Percentiles rank a stretch among this genome's conserved stretches.
These are phyloP conservation scores for Zelopaecilomyces penicillatus DNA, from an alignment of 2,329 filamentous ascomycete species.

Conservation along the genomic window DNA sequence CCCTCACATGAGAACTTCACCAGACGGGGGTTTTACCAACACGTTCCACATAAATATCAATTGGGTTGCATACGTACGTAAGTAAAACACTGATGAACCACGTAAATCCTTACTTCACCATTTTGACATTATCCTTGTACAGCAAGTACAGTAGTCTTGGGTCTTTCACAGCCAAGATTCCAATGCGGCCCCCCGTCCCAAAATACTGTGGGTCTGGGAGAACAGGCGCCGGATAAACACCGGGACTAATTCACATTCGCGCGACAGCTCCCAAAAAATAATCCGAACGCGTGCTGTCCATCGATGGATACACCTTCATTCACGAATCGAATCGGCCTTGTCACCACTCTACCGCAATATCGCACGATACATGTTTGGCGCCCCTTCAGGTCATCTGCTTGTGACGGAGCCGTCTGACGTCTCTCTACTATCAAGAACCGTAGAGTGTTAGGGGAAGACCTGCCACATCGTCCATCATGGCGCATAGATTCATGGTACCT, in stretches of 20 bases:
- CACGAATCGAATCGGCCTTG: not conserved
- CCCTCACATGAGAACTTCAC: too few species aligned
- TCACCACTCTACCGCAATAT: not conserved
- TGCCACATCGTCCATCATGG: slow-evolving; percentile 23
- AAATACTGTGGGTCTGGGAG: slow-evolving; percentile 1
- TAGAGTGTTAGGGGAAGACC: slow-evolving; percentile 2
- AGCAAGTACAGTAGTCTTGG: too few species aligned
- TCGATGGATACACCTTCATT: slow-evolving; percentile 3
- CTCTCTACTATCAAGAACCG: not conserved
- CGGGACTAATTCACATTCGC: slow-evolving; percentile 6
- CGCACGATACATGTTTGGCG: not conserved
- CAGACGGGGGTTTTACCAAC: too few species aligned
- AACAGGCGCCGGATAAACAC: slow-evolving; percentile 7
- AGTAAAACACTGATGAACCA: too few species aligned
- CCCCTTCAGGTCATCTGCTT: not conserved
- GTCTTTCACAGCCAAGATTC: too few species aligned
- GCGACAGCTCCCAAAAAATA: slow-evolving; percentile 12
- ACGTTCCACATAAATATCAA: too few species aligned
- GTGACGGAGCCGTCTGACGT: slow-evolving; percentile 2
- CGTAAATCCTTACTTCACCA: too few species aligned
- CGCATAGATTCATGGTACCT: slow-evolving; percentile 33
- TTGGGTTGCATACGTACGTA: too few species aligned
- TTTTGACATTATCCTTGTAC: too few species aligned
- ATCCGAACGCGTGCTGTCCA: slow-evolving; percentile 12
- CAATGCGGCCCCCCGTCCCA: not conserved